Evolutionary conservation across 768 basidiomycete species (phyloP).

Genomic region (Phaffia australis): DNA sequence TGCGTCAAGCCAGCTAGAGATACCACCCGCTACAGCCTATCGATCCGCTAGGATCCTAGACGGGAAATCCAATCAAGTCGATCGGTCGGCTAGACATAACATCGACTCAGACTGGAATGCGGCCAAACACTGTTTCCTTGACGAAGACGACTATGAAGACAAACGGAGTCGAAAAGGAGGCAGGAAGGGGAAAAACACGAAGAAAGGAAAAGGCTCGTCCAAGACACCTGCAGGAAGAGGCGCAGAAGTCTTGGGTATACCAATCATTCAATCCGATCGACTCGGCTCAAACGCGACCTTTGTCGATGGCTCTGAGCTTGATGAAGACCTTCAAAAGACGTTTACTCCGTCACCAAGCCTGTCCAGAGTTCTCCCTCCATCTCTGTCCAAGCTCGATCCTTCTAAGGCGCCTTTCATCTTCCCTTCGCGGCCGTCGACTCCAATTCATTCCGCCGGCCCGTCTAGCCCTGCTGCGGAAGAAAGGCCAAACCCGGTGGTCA

Average conservation of each 20-base stretch:
- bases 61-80: not conserved
- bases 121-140: conserved; percentile 12
- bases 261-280: not conserved
- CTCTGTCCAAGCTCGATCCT: too few relatives aligned
- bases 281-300: not conserved
- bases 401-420: too few relatives aligned
- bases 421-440: too few relatives aligned
- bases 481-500: too few relatives aligned
- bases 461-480: too few relatives aligned
- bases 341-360: too few relatives aligned
- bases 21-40: not conserved
- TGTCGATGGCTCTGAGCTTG: not conserved
- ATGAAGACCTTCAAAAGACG: too few relatives aligned
- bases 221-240: not conserved
- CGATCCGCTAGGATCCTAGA: conserved; percentile 1
- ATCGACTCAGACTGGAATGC: conserved; percentile 18
- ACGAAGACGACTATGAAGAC: too few relatives aligned
- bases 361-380: too few relatives aligned
- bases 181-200: not conserved
- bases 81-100: not conserved
- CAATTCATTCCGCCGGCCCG: too few relatives aligned
- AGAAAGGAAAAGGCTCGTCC: not conserved
- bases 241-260: not conserved
- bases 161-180: too few relatives aligned
- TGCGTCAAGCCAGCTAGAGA: not conserved